phyloP scores from a whole-genome alignment of 768 basidiomycete species.

The Mycena floridula region DNA sequence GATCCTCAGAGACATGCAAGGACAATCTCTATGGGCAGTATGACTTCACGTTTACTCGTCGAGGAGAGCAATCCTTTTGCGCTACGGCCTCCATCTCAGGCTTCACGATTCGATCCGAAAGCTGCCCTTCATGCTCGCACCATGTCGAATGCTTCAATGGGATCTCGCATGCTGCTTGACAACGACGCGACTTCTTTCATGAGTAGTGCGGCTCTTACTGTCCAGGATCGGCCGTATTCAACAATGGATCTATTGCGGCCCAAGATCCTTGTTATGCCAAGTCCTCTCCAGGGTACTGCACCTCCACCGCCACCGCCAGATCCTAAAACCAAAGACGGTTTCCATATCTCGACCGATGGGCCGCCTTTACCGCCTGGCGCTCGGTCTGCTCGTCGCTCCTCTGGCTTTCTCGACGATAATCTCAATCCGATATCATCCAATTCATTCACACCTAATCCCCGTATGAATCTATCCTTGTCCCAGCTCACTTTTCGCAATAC shows the following conservation, averaged over 20 bases:
- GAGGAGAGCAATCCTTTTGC: conserved; percentile 63
- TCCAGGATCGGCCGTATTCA: conserved; percentile 56
- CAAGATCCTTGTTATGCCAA: conserved; percentile 93
- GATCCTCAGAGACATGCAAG: conserved; percentile 30
- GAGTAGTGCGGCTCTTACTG: conserved; percentile 26
- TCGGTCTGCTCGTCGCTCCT: conserved; percentile 46
- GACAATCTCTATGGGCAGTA: conserved; percentile 39
- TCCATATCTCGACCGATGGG: conserved; percentile 60
- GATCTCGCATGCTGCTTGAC: conserved; percentile 56
- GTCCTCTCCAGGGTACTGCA: conserved; percentile 59
- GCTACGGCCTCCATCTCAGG: conserved; percentile 55
- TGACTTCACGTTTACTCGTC: conserved; percentile 30
- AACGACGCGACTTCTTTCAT: conserved; percentile 41
- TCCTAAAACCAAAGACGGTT: conserved; percentile 44
- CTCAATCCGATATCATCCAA: conserved; percentile 44
- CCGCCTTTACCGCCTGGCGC: conserved; percentile 76
- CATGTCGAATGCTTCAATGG: conserved; percentile 59
- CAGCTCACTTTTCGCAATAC: conserved; percentile 86
- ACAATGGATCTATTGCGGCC: conserved; percentile 79
- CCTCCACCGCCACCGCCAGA: conserved; percentile 26
- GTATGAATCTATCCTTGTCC: conserved; percentile 63
- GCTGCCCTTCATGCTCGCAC: conserved; percentile 50
- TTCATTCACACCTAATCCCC: conserved; percentile 75
- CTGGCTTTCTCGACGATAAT: conserved; percentile 30
- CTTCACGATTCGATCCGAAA: conserved; percentile 82